These are phyloP conservation scores for Scedosporium aurantiacum DNA, from an alignment of 2,329 filamentous ascomycete genomes.

Conservation along the genomic window DNA sequence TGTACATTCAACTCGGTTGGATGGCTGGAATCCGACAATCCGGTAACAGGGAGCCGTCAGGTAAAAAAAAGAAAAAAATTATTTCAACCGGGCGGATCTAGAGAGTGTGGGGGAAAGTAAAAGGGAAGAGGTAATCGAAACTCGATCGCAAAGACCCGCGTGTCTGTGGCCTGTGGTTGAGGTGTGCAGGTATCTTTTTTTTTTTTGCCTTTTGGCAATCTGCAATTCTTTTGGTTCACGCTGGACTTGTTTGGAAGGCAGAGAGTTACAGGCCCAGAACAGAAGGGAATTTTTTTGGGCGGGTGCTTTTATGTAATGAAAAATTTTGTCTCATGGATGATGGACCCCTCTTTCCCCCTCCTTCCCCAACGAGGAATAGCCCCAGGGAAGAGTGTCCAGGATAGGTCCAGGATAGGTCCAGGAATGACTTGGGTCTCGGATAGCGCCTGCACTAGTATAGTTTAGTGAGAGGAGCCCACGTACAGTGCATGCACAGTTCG, in stretches of 20 bases:
- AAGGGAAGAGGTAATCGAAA: not conserved
- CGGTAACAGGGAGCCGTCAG: not conserved
- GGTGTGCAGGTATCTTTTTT: not conserved
- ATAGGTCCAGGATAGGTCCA: not conserved
- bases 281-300: not conserved
- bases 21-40: constrained; percentile 3
- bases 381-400: not conserved
- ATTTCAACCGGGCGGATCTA: not conserved
- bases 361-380: constrained; percentile 1
- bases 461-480: not conserved
- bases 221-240: not conserved
- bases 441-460: not conserved
- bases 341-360: not conserved
- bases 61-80: not conserved
- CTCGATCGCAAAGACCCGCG: not conserved
- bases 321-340: constrained; percentile 1
- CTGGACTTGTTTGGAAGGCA: not conserved
- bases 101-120: constrained; percentile 1
- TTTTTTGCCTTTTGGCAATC: not conserved
- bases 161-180: not conserved
- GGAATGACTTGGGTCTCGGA: not conserved
- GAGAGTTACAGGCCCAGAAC: not conserved
- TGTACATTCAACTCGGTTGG: not conserved
- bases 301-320: constrained; percentile 7
- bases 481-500: not conserved